These are phyloP conservation scores for Aechmea fasciata DNA, from an alignment of 176 grass and related monocot genomes.

Conservation along the genomic window DNA sequence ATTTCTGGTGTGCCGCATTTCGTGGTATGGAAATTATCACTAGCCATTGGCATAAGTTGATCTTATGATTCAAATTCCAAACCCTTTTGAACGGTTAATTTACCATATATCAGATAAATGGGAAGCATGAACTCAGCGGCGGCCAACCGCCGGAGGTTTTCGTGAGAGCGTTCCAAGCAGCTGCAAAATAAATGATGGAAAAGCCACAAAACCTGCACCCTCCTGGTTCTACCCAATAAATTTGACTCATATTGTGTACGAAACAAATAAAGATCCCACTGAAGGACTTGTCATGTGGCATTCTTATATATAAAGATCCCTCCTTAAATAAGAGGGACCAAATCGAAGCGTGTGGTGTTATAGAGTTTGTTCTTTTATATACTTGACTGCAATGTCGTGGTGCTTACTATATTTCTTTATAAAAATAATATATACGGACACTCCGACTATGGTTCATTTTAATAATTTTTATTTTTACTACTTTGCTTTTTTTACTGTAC, in stretches of 20 bases:
- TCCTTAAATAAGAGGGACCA: not conserved
- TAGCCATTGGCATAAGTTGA: not conserved
- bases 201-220: not conserved
- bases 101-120: conserved; percentile 47
- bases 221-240: not conserved
- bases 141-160: conserved; percentile 81
- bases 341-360: not conserved
- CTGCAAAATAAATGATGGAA: conserved; percentile 26
- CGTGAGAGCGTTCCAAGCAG: conserved; percentile 45
- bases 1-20: conserved; percentile 84
- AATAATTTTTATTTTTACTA: too few species aligned
- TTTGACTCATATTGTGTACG: not conserved
- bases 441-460: too few species aligned
- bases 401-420: too few species aligned
- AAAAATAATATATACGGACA: too few species aligned
- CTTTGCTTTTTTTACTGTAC: too few species aligned
- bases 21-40: conserved; percentile 43
- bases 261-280: not conserved
- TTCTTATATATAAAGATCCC: not conserved
- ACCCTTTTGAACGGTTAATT: not conserved
- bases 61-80: not conserved
- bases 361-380: not conserved
- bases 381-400: not conserved
- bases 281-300: not conserved
- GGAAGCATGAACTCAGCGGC: conserved; percentile 65